phyloP scores from a whole-genome alignment of 2,329 filamentous ascomycete species.

The Neocatenulostroma microsporum region DNA sequence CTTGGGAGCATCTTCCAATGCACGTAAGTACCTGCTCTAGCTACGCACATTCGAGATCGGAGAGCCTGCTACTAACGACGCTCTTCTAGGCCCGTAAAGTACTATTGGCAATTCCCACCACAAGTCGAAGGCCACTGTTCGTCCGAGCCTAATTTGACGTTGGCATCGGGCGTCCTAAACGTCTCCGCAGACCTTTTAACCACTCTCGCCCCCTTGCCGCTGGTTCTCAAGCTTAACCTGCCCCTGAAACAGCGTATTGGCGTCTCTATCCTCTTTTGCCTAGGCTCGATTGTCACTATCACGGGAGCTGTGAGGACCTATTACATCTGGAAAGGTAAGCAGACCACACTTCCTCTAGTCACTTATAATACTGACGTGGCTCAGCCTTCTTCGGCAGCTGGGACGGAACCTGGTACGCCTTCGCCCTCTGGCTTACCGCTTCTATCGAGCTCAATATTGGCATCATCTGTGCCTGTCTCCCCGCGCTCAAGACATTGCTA shows the following conservation, averaged over 20 bases:
- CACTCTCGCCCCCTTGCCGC: slow-evolving; percentile 38
- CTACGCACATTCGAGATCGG: too few species aligned
- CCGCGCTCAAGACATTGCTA: slow-evolving; percentile 28
- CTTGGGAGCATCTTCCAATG: slow-evolving; percentile 35
- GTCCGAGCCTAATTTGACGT: slow-evolving; percentile 34
- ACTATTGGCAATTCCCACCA: slow-evolving; percentile 35
- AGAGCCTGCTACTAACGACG: not conserved
- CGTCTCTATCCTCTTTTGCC: slow-evolving; percentile 32
- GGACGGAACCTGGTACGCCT: slow-evolving; percentile 40
- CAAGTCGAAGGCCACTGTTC: slow-evolving; percentile 29
- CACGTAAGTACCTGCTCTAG: slow-evolving; percentile 19
- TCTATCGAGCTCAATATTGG: slow-evolving; percentile 41
- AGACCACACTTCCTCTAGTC: too few species aligned
- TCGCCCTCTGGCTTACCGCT: slow-evolving; percentile 40
- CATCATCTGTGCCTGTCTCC: slow-evolving; percentile 34
- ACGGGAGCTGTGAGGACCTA: slow-evolving; percentile 38
- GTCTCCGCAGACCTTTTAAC: slow-evolving; percentile 36
- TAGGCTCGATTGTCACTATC: slow-evolving; percentile 37
- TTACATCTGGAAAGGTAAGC: slow-evolving; percentile 22
- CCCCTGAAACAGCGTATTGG: slow-evolving; percentile 35
- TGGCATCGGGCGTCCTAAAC: slow-evolving; percentile 38
- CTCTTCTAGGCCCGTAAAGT: slow-evolving; percentile 3
- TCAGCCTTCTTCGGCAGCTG: slow-evolving; percentile 34
- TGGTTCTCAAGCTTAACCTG: slow-evolving; percentile 38
- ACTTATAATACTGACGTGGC: too few species aligned